These are phyloP conservation scores for Arctostaphylos glauca DNA, from an alignment of 148 eudicot genomes.

Conservation along the genomic window DNA sequence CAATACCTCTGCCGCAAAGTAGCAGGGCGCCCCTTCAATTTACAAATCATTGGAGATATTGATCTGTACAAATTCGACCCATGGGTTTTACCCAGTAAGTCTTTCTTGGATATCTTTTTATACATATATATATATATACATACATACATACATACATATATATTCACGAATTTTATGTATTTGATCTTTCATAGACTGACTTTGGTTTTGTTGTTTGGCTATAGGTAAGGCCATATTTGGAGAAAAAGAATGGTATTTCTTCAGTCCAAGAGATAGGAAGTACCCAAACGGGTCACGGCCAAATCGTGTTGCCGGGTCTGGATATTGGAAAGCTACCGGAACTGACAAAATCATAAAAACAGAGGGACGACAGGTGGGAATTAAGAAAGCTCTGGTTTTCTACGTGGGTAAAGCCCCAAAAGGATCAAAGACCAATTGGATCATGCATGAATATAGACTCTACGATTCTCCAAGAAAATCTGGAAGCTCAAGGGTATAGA, in stretches of 20 bases:
- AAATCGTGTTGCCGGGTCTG: constrained; percentile 72
- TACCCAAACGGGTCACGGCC: constrained; percentile 87
- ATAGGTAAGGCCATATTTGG: constrained; percentile 71
- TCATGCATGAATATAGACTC: constrained; percentile 90
- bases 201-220: constrained; percentile 4
- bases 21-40: constrained; percentile 54
- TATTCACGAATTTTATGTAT: neutral
- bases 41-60: constrained; percentile 62
- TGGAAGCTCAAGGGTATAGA: constrained; percentile 49
- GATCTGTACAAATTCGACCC: constrained; percentile 84
- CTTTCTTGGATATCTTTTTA: neutral
- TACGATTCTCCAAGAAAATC: constrained; percentile 42
- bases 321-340: constrained; percentile 90
- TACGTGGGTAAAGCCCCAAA: constrained; percentile 78
- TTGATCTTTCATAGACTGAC: neutral
- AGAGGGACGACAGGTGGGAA: constrained; percentile 59
- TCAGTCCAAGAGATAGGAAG: constrained; percentile 73
- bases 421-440: constrained; percentile 85
- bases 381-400: constrained; percentile 79
- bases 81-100: constrained; percentile 72
- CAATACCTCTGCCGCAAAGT: constrained; percentile 68
- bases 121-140: neutral
- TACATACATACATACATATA: no score
- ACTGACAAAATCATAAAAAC: constrained; percentile 64
- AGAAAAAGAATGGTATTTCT: constrained; percentile 86